Conservation (phyloP, 163 green algal genomes). For the Scenedesmus sp. region DNA sequence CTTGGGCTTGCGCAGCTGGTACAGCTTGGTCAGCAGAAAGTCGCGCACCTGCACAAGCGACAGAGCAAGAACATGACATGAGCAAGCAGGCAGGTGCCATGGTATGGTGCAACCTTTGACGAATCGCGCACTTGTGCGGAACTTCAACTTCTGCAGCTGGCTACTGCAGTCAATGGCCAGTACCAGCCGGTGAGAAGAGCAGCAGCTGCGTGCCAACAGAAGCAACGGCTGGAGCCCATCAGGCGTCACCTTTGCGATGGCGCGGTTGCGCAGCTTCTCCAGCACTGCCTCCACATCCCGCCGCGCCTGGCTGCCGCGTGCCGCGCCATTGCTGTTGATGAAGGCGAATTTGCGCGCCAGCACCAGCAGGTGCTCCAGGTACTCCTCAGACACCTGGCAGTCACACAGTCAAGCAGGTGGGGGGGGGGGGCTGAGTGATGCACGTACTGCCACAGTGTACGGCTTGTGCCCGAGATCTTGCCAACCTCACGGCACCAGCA, state of each 20-base stretch:
- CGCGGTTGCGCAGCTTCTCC: constrained; percentile 89
- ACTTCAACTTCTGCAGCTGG: background rate
- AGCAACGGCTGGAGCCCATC: background rate
- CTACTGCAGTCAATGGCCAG: background rate
- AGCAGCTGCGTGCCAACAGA: too few relatives aligned
- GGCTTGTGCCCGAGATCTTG: too few relatives aligned
- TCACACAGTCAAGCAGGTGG: background rate
- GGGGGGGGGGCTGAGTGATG: background rate
- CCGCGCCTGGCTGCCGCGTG: constrained; percentile 33
- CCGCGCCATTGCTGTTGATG: constrained; percentile 60
- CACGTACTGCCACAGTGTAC: too few relatives aligned
- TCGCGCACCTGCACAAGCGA: constrained; percentile 75
- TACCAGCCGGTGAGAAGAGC: too few relatives aligned
- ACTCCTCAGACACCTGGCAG: constrained; percentile 71
- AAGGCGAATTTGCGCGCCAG: constrained; percentile 90
- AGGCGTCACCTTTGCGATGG: constrained; percentile 76
- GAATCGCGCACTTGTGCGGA: background rate
- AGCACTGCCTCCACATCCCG: constrained; percentile 92
- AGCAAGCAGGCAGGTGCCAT: background rate
- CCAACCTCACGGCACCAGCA: background rate
- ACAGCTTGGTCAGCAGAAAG: constrained; percentile 89
- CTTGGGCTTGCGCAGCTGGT: constrained; percentile 91
- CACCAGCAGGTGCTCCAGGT: constrained; percentile 78
- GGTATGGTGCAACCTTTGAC: background rate
- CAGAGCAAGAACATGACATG: background rate